phyloP scores from a whole-genome alignment of 108 stramenopile genomes.

The Halocafeteria seosinensis region DNA sequence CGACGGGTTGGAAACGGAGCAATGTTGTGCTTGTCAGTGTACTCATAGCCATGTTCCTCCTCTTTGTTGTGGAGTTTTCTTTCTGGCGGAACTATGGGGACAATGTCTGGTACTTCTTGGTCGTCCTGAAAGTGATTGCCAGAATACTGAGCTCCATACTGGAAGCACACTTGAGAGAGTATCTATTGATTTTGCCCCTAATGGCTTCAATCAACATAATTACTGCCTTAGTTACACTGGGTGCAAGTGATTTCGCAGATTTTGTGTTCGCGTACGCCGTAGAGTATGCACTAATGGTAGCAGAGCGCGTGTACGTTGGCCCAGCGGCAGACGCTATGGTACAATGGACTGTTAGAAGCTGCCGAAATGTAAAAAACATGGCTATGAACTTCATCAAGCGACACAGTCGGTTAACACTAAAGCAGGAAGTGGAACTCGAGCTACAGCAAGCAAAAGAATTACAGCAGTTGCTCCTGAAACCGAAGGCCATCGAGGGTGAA shows the following conservation, averaged over 20 bases:
- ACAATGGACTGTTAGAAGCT: conserved; percentile 3
- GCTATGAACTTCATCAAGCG: not conserved
- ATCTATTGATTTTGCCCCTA: conserved; percentile 49
- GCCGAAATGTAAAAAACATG: not conserved
- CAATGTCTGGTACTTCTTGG: conserved; percentile 54
- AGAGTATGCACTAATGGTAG: conserved; percentile 49
- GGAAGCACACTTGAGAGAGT: conserved; percentile 48
- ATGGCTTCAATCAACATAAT: conserved; percentile 45
- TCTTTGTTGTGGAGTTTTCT: conserved; percentile 49
- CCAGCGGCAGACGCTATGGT: conserved; percentile 33
- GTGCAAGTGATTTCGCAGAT: conserved; percentile 58
- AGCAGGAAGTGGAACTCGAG: conserved; percentile 16
- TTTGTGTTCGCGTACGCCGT: conserved; percentile 55
- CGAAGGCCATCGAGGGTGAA: conserved; percentile 27
- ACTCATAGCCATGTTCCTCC: conserved; percentile 43
- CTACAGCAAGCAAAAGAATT: conserved; percentile 10
- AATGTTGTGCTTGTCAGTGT: conserved; percentile 49
- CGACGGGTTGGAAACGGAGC: conserved; percentile 40
- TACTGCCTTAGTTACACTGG: conserved; percentile 41
- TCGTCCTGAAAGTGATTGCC: conserved; percentile 46
- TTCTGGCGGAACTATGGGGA: conserved; percentile 52
- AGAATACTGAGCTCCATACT: conserved; percentile 35
- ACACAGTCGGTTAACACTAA: not conserved
- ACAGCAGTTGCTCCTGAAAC: conserved; percentile 10
- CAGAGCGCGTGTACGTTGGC: conserved; percentile 44